Evolutionary conservation across 1,284 basidiomycete species (phyloP), one percentile per base, ranked within the genome.

Genomic region (Leccinum cinnamomeum): DNA sequence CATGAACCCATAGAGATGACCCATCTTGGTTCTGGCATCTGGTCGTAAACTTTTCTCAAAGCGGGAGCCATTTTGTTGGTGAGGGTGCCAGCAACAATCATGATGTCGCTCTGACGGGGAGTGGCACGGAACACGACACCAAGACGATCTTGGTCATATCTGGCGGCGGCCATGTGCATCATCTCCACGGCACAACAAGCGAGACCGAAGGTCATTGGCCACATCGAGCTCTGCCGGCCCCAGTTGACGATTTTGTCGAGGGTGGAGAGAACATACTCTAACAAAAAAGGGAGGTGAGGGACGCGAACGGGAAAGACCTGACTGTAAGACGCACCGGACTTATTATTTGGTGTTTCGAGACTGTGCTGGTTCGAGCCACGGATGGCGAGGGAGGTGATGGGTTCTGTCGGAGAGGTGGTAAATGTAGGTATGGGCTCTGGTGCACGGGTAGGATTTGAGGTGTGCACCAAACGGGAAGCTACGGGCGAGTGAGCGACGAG

Each of bases 31-130:
- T 95, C 93, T 28, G 95, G 95, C 94, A 97, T 97, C 78, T 98
- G 95, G 78, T 97, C 95, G 76, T 97, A 97, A 56, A 96, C 92
- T 78, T 95, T 97, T 73, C 95, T 86, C 74, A 98, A 76, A 5
- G 96, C 96, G 54, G 97, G 97, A 4, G 96, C 97, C 97, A 99
- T 99, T 83, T 99, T 99, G 84, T 99, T 99, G 68, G 97, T 99
- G 70, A 99, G 80, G 0, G 97, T 99, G 35, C 97, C 97, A 53
- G 97, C 97, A 59, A 99, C 97, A 73, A 99, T 99, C 97, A 99
- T 99, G 74, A 99, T 93, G 75, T 99, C 97, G 63, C 91, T 94
- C 82, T 98, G 95, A 69, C 97, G 91, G 58, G 97, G 97, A 79
- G 91, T 95, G 10, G 97, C 97, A 83, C 97, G 94, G 85, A 99